Percentiles rank a stretch among this genome's conserved stretches.
Evolutionary conservation across 2,329 filamentous ascomycete species (phyloP).

Genomic region (Monosporascus sp.): DNA sequence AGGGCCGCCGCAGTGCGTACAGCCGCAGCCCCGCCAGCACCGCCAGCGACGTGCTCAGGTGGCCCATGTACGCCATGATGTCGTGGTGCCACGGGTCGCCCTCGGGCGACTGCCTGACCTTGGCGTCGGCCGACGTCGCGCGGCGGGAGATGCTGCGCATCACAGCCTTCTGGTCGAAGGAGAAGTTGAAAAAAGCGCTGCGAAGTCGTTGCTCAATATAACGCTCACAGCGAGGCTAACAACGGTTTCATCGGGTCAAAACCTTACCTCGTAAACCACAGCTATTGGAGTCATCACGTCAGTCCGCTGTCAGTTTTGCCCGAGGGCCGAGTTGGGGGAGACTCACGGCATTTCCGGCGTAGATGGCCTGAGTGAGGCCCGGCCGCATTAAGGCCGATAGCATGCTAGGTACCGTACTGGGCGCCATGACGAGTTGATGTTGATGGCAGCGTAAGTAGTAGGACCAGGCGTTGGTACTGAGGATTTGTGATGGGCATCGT

Average conservation of each 20-base stretch:
- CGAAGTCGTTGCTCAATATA: neutral
- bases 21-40: slow-evolving; percentile 15
- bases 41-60: slow-evolving; percentile 16
- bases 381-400: neutral
- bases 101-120: slow-evolving; percentile 2
- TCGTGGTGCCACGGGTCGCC: slow-evolving; percentile 22
- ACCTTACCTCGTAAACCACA: neutral
- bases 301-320: too few relatives aligned
- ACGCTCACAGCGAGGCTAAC: neutral
- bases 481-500: too few relatives aligned
- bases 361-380: slow-evolving; percentile 9
- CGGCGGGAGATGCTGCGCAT: slow-evolving; percentile 14
- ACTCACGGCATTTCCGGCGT: slow-evolving; percentile 17
- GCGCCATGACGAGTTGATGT: too few relatives aligned
- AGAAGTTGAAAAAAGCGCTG: slow-evolving; percentile 14
- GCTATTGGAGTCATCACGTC: neutral
- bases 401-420: neutral
- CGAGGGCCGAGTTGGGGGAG: too few relatives aligned
- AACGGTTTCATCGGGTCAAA: neutral
- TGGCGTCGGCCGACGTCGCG: slow-evolving; percentile 3
- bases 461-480: too few relatives aligned
- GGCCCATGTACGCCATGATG: slow-evolving; percentile 19
- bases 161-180: slow-evolving; percentile 10
- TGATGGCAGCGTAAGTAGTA: too few relatives aligned
- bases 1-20: slow-evolving; percentile 8